phyloP scores from a whole-genome alignment of 2,329 filamentous ascomycete genomes.

The Phyllosticta citriasiana region DNA sequence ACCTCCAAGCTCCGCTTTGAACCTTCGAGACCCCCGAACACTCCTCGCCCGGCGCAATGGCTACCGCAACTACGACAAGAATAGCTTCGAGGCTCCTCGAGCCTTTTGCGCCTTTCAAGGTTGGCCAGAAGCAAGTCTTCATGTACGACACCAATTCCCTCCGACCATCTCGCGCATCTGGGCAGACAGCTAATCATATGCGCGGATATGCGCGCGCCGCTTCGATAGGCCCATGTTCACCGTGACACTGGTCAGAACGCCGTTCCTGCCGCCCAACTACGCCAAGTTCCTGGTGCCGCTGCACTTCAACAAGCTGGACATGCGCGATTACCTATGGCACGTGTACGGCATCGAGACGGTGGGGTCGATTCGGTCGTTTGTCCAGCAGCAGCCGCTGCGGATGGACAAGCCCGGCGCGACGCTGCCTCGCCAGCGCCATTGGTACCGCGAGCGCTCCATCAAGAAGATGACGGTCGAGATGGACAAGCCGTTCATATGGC shows the following conservation, averaged over 20 bases:
- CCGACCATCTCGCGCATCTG: slow-evolving; percentile 11
- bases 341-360: slow-evolving; percentile 67
- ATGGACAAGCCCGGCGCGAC: slow-evolving; percentile 35
- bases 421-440: slow-evolving; percentile 40
- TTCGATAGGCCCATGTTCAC: slow-evolving; percentile 63
- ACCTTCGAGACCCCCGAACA: slow-evolving; percentile 8
- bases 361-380: slow-evolving; percentile 62
- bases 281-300: slow-evolving; percentile 88
- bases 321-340: slow-evolving; percentile 89
- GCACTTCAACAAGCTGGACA: slow-evolving; percentile 88
- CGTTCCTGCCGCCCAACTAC: slow-evolving; percentile 63
- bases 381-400: slow-evolving; percentile 58
- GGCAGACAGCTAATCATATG: neutral
- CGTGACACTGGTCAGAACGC: slow-evolving; percentile 66
- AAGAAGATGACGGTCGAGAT: slow-evolving; percentile 97
- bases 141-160: slow-evolving; percentile 27
- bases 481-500: slow-evolving; percentile 80
- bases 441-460: slow-evolving; percentile 59
- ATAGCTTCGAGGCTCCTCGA: slow-evolving; percentile 8
- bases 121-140: slow-evolving; percentile 37
- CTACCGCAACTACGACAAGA: neutral
- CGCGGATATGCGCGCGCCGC: neutral
- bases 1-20: slow-evolving; percentile 15
- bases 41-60: neutral
- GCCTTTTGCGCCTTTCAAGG: slow-evolving; percentile 16